phyloP scores from a whole-genome alignment of 345 rosid genomes.

The Nephelium lappaceum region DNA sequence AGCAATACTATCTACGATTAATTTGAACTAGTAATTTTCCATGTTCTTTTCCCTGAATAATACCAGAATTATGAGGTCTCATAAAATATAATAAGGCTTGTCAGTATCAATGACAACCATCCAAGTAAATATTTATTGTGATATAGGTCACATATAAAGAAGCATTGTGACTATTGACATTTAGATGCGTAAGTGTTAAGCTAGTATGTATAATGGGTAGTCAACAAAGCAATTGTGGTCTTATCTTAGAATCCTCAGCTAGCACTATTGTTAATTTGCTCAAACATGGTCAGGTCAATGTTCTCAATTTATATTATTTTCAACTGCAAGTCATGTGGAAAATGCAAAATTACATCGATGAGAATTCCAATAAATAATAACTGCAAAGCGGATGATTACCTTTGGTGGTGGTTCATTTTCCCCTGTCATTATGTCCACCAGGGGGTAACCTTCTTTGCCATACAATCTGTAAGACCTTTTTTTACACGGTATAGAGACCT shows the following conservation, averaged over 20 bases:
- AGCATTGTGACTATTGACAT: too few species aligned
- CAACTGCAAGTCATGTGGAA: not conserved
- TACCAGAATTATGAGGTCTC: too few species aligned
- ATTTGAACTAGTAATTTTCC: not conserved
- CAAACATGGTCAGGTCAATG: not conserved
- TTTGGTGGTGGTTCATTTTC: conserved; percentile 86
- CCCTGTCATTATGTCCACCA: conserved; percentile 94
- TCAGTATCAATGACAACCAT: too few species aligned
- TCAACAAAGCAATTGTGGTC: not conserved
- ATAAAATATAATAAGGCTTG: too few species aligned
- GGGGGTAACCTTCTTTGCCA: conserved; percentile 91
- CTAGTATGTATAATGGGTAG: not conserved
- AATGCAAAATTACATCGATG: not conserved
- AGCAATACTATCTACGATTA: not conserved
- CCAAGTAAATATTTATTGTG: too few species aligned
- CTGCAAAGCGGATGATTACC: conserved; percentile 41
- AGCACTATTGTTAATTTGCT: not conserved
- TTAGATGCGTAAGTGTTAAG: not conserved
- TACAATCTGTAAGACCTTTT: conserved; percentile 73
- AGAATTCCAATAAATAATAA: conserved; percentile 3
- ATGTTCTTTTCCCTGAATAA: too few species aligned
- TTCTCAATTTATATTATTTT: not conserved
- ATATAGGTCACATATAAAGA: too few species aligned
- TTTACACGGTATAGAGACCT: conserved; percentile 98
- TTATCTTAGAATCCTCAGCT: not conserved